Evolutionary conservation across 805 yeast genomes (phyloP).

Genomic region (Candida palmyrensis): DNA sequence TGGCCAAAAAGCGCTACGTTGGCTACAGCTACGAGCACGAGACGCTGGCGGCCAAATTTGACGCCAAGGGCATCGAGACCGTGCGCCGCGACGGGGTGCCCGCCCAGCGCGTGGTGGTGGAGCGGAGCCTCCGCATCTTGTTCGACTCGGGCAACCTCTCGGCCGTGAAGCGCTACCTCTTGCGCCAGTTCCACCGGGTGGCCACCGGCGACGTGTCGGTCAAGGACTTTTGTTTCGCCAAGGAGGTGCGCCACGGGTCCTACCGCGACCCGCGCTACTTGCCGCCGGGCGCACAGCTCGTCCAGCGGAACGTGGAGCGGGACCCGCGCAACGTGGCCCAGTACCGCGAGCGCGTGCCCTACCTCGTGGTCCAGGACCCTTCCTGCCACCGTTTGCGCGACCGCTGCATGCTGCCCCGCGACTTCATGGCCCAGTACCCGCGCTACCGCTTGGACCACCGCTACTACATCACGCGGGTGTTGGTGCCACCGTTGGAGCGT

Average conservation of each 20-base stretch:
- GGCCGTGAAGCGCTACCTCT: conserved; percentile 58
- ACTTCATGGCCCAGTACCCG: conserved; percentile 42
- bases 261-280: conserved; percentile 67
- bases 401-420: conserved; percentile 75
- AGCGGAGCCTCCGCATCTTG: conserved; percentile 57
- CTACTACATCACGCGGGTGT: conserved; percentile 77
- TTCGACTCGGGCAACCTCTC: conserved; percentile 75
- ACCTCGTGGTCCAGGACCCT: conserved; percentile 60
- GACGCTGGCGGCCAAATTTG: conserved; percentile 54
- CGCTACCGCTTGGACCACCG: conserved; percentile 62
- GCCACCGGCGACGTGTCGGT: conserved; percentile 57
- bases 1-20: conserved; percentile 84
- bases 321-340: conserved; percentile 83
- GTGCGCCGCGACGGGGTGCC: conserved; percentile 93
- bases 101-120: conserved; percentile 81
- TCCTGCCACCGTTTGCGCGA: conserved; percentile 63
- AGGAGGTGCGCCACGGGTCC: conserved; percentile 79
- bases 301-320: conserved; percentile 52
- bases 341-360: conserved; percentile 83
- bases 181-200: conserved; percentile 63
- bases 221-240: conserved; percentile 87
- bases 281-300: conserved; percentile 90
- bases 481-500: conserved; percentile 88
- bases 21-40: conserved; percentile 72
- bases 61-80: conserved; percentile 96